Conservation (phyloP, 2,329 filamentous ascomycete genomes). For the Xylariaceae sp. region DNA sequence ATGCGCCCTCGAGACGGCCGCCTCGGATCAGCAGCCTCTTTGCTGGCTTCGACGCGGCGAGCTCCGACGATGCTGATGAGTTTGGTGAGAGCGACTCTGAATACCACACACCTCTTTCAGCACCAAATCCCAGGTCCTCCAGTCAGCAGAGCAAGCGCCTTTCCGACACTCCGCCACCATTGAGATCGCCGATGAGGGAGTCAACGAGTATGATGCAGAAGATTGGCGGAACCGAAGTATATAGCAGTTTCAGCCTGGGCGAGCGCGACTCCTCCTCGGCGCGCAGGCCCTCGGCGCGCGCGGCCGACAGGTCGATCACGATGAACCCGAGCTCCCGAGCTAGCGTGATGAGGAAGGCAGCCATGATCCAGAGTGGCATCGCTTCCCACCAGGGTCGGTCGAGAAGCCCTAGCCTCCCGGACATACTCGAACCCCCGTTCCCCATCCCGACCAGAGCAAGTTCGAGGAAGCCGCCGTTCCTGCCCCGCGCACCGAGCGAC, state of each 20-base stretch:
- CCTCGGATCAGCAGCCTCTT: conserved; percentile 79
- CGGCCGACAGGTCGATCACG: conserved; percentile 14
- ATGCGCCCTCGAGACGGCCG: conserved; percentile 57
- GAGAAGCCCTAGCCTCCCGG: conserved; percentile 58
- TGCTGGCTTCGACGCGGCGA: conserved; percentile 69
- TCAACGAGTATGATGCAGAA: conserved; percentile 27
- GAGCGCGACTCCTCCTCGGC: conserved; percentile 20
- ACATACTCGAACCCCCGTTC: conserved; percentile 65
- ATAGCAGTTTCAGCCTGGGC: conserved; percentile 34
- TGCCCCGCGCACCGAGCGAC: conserved; percentile 59
- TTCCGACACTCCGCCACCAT: conserved; percentile 29
- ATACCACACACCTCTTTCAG: conserved; percentile 57
- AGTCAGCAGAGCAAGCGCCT: conserved; percentile 34
- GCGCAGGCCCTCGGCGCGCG: conserved; percentile 27
- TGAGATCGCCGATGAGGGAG: conserved; percentile 30
- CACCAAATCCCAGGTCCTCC: conserved; percentile 45
- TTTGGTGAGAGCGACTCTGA: conserved; percentile 57
- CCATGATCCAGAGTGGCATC: conserved; percentile 73
- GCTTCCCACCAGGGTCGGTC: conserved; percentile 58
- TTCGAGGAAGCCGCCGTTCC: conserved; percentile 65
- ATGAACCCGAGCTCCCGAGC: conserved; percentile 39
- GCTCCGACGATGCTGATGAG: conserved; percentile 59
- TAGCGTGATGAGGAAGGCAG: conserved; percentile 65
- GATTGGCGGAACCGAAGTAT: conserved; percentile 32
- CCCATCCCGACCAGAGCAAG: conserved; percentile 86